Percentiles rank a stretch among this genome's conserved stretches.
Evolutionary conservation across 106 monocot species (phyloP).

Genomic region (Allium fistulosum): DNA sequence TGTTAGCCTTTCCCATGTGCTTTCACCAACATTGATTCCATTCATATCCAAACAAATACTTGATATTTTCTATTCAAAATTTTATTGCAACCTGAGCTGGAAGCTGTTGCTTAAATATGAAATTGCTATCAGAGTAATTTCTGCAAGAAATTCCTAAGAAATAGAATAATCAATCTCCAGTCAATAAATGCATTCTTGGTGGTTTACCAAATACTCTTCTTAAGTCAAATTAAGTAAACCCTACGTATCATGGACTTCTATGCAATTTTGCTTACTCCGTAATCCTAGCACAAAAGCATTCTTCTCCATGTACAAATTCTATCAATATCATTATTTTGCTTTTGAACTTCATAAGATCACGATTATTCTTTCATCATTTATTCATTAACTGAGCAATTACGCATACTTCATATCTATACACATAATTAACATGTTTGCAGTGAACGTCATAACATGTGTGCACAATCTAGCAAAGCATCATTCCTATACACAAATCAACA

Average conservation of each 20-base stretch:
- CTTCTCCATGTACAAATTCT: background rate
- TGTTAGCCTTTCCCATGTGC: slow-evolving; percentile 5
- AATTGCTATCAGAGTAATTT: background rate
- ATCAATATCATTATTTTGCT: background rate
- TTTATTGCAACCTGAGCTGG: slow-evolving; percentile 1
- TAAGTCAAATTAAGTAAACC: background rate
- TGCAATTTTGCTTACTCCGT: background rate
- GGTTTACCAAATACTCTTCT: background rate
- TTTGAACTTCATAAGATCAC: background rate
- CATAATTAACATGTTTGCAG: background rate
- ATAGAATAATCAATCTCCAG: background rate
- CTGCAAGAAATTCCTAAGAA: background rate
- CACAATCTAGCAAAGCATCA: background rate
- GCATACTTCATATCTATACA: background rate
- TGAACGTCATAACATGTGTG: background rate
- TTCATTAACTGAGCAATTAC: too few relatives aligned
- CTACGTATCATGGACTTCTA: background rate
- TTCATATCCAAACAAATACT: background rate
- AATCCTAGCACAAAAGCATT: background rate
- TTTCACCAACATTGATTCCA: slow-evolving; percentile 7
- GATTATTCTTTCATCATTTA: background rate
- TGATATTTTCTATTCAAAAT: background rate
- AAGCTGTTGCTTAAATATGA: background rate
- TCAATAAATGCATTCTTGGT: background rate
- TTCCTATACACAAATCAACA: slow-evolving; percentile 6